Base-by-base conservation (phyloP, 129 eudicot genomes). In the Scalesia atractyloides region DNA sequence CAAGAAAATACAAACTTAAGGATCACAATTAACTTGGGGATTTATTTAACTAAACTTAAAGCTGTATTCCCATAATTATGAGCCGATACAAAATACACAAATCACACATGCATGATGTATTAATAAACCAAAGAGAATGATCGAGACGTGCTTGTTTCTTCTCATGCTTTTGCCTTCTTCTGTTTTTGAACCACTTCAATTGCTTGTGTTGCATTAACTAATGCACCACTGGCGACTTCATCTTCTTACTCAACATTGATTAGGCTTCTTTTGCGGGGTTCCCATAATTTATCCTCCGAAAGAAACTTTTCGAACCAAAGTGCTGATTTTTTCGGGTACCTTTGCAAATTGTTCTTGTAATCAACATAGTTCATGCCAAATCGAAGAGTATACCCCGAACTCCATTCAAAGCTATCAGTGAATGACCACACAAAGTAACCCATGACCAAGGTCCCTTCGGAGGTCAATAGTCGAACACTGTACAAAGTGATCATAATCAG, bases 351-450 rank as follows among this genome's bases (percentile, higher is more conserved):
- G 34, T 80, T 68, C 10, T 30, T 58, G 49, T 73, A 87, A 70
- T 87, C 85, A 11, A 87, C 84, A 49, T 73, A 87, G 67, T 76
- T 79, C 12, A 87, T 49, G 34, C 93, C 93, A 19, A 82, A 84
- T 63, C 93, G 79, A 49, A 22, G 9, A 12, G 62, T 79, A 60
- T 76, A 87, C 26, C 93, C 89, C 0, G 61, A 56, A 34, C 0
- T 1, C 87, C 93, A 84, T 79, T 87, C 93, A 30, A 64, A 84
- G 48, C 86, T 84, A 80, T 87, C 93, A 69, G 82, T 41, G 16
- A 82, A 67, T 15, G 93, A 81, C 89, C 93, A 87, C 18, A 69
- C 84, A 47, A 73, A 87, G 57, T 81, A 84, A 12, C 88, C 88
- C 72, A 46, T 70, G 22, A 84, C 78, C 37, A 58, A 49, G 54